Evolutionary conservation across 2,329 filamentous ascomycete species (phyloP).

Genomic region (Niveomyces coronatus): DNA sequence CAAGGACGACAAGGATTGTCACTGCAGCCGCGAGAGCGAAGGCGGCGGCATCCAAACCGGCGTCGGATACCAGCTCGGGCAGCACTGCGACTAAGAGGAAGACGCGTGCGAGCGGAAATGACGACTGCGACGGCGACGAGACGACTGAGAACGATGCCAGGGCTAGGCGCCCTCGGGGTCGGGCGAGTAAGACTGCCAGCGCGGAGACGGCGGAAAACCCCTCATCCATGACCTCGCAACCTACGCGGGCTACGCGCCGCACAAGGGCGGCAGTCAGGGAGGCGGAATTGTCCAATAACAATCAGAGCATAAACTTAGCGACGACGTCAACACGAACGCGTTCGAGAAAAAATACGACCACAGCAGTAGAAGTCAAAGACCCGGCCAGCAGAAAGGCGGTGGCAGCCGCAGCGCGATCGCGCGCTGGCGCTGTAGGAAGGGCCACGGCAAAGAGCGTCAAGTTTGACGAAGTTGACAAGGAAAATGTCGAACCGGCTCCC

Average conservation of each 20-base stretch:
- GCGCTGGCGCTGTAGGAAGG: constrained; percentile 15
- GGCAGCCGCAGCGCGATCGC: constrained; percentile 12
- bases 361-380: constrained; percentile 16
- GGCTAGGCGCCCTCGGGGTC: constrained; percentile 18
- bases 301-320: too few species aligned
- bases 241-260: constrained; percentile 20
- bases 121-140: constrained; percentile 38
- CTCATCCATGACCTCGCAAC: constrained; percentile 10
- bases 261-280: too few species aligned
- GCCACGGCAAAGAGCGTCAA: constrained; percentile 44
- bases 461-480: constrained; percentile 55
- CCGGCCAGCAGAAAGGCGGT: constrained; percentile 10
- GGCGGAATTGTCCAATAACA: constrained; percentile 16
- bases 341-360: constrained; percentile 28
- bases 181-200: constrained; percentile 32
- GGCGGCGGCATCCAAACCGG: constrained; percentile 19
- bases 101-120: constrained; percentile 41
- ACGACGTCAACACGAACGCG: constrained; percentile 32
- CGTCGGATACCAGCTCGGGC: constrained; percentile 22
- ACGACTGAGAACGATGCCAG: constrained; percentile 23
- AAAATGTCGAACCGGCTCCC: constrained; percentile 41
- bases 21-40: constrained; percentile 40
- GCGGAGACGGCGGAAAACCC: constrained; percentile 11
- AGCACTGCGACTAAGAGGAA: constrained; percentile 36
- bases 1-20: constrained; percentile 34